phyloP scores from a whole-genome alignment of 768 basidiomycete genomes.

The Cystoderma amianthinum region DNA sequence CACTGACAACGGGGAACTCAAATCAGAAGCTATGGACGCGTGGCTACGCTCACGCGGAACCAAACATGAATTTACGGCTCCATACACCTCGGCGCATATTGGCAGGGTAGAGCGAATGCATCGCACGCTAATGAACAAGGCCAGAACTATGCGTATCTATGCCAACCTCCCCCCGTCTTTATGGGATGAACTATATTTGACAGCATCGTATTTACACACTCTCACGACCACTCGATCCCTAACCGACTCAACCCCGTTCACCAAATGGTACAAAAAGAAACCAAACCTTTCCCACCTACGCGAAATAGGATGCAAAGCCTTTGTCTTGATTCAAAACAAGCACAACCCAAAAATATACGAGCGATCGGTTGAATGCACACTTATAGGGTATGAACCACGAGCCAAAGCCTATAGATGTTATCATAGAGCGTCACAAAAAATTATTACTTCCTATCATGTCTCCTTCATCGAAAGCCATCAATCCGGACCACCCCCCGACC shows the following conservation, averaged over 20 bases:
- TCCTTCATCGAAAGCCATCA: conserved; percentile 12
- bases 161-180: conserved; percentile 14
- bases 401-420: conserved; percentile 11
- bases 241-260: conserved; percentile 8
- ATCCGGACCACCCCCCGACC: no score
- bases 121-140: conserved; percentile 21
- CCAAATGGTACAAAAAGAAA: conserved; percentile 9
- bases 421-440: conserved; percentile 4
- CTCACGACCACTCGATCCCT: conserved; percentile 6
- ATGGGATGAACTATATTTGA: conserved; percentile 26
- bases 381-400: conserved; percentile 12
- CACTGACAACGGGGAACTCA: conserved; percentile 16
- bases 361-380: conserved; percentile 11
- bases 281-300: conserved; percentile 18
- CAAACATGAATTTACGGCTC: conserved; percentile 13
- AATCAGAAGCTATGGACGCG: conserved; percentile 10
- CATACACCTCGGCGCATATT: conserved; percentile 27
- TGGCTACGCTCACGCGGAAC: conserved; percentile 10
- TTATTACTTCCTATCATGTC: conserved; percentile 13
- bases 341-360: conserved; percentile 20
- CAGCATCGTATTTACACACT: conserved; percentile 15
- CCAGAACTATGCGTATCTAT: conserved; percentile 18
- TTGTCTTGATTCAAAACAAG: conserved; percentile 13
- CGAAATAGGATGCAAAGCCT: conserved; percentile 18
- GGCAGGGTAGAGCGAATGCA: conserved; percentile 28